Base-by-base conservation (phyloP, 2,329 filamentous ascomycete genomes). In the Grosmannia serpens region DNA sequence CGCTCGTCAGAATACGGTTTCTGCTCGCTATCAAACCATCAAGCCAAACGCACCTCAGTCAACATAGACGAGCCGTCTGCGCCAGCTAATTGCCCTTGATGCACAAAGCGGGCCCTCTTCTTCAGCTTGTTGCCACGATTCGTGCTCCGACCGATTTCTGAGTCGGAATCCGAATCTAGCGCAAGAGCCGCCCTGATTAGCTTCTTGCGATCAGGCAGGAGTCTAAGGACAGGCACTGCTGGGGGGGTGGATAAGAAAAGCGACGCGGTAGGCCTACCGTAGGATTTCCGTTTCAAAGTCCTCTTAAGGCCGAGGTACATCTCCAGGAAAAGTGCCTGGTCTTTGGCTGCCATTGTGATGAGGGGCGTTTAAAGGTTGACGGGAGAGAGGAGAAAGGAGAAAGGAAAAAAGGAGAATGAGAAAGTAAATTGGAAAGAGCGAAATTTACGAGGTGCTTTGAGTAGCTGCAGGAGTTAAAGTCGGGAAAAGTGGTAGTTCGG, bases 41-140 rank as follows among this genome's bases (percentile, higher is more conserved):
- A 53, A 31, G 8, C 20, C 38, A 24, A 35, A 68, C 77, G 61
- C 70, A 87, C 88, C 79, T 88, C 85, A 71, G 83, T 87, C 73
- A 90, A 89, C 15, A 82, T 80, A 64, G 83, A 79, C 50, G 84
- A 83, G 3, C 86, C 86, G 31, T 78, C 79, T 1, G 84, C 80
- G 29, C 83, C 79, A 50, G 86, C 83, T 62, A 91, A 76, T 66
- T 86, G 84, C 60, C 87, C 87, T 67, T 84, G 78, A 65, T 82
- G 85, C 52, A 87, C 81, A 68, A 88, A 88, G 64, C 83, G 80
- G 51, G 88, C 85, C 65, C 83, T 81, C 70, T 84, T 87, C 75
- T 91, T 89, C 52, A 92, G 77, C 70, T 91, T 92, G 71, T 89
- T 83, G 61, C 87, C 87, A 67, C 88, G 85, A 70, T 91, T 91